Base-by-base conservation (phyloP, 2,329 filamentous ascomycete genomes). In the Penicillium sp. region DNA sequence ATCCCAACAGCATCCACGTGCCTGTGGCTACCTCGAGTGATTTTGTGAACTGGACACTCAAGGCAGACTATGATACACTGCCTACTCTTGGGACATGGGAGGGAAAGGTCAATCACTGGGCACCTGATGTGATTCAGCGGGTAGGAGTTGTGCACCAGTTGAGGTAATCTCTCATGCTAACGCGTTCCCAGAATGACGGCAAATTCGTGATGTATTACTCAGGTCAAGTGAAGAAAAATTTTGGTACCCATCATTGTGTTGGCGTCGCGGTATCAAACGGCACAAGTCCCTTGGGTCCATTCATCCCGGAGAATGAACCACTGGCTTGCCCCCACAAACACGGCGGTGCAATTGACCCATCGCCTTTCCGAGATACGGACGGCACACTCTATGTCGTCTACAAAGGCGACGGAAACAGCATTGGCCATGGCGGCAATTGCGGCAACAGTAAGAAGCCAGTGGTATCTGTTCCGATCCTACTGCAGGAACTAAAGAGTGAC, bases 321-420 rank as follows among this genome's bases (percentile, higher is more conserved):
- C 71, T 85, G 29, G 77, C 77, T 24, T 87, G 84, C 58, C 78
- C 81, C 1, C 62, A 75, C 14, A 66, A 72, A 42, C 63, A 76
- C 46, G 84, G 84, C 22, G 85, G 84, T 45, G 81, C 83, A 39
- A 87, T 88, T 58, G 85, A 88, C 63, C 76, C 84, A 0, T 76
- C 82, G 0, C 82, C 81, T 4, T 87, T 86, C 66, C 63, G 70
- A n/a, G 84, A 88, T 61, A 40, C 31, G 1, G 76, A 79, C 40
- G 81, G 81, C 24, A 77, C 68, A 32, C 74, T 79, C 6, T 88
- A 86, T 64, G 74, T 88, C 18, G 71, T 81, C 16, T 88, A 87
- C 73, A 88, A 88, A 68, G 75, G 85, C 34, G 85, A 88, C 64
- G 84, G 83, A 22, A 87, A 87, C 68, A 76, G 75, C 50, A 69